Percentiles rank a stretch among this genome's conserved stretches.
These are phyloP conservation scores for Zopfochytrium polystomum DNA, from an alignment of 371 early-diverging fungal species.

Conservation along the genomic window DNA sequence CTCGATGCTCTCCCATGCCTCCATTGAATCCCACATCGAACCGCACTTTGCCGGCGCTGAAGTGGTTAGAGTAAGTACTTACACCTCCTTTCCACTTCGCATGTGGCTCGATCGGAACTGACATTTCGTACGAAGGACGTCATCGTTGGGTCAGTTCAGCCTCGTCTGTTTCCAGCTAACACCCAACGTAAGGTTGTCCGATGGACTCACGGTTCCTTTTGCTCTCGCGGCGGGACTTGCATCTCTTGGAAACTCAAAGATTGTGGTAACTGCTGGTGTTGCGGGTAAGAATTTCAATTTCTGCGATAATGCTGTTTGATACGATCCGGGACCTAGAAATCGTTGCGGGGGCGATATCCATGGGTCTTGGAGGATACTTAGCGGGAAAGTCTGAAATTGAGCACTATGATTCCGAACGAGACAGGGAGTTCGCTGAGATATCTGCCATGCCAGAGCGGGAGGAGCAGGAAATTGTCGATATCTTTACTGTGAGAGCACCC, in stretches of 20 bases:
- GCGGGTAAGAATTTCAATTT: constrained; percentile 44
- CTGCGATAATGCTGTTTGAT: not conserved
- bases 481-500: constrained; percentile 27
- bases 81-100: too few relatives aligned
- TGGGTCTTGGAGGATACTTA: constrained; percentile 65
- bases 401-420: constrained; percentile 64
- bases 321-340: constrained; percentile 45
- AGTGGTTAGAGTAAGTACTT: constrained; percentile 45
- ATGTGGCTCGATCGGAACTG: not conserved
- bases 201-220: constrained; percentile 75
- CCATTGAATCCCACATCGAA: constrained; percentile 45
- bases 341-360: constrained; percentile 62
- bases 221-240: constrained; percentile 74
- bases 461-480: constrained; percentile 56
- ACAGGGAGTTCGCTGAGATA: constrained; percentile 59
- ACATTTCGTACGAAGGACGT: not conserved
- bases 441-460: constrained; percentile 59
- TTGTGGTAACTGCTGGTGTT: constrained; percentile 66
- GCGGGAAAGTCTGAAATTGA: constrained; percentile 67
- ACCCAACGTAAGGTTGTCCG: constrained; percentile 49
- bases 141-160: not conserved
- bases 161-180: not conserved
- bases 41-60: constrained; percentile 66
- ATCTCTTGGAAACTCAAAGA: constrained; percentile 51
- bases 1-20: too few relatives aligned